phyloP scores from a whole-genome alignment of 2,329 filamentous ascomycete species.

The Claviceps sp. region DNA sequence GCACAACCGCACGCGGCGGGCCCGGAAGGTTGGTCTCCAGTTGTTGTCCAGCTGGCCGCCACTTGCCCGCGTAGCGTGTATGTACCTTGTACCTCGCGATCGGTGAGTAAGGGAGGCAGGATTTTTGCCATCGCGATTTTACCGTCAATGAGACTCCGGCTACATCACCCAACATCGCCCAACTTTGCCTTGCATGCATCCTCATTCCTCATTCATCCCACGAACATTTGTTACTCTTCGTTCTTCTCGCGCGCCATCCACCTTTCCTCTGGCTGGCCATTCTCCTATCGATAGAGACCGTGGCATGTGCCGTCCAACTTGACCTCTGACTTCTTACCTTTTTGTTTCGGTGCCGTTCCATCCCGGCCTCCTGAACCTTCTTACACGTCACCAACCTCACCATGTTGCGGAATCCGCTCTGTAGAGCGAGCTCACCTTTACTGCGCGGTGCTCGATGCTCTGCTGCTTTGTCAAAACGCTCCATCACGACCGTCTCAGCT shows the following conservation, averaged over 20 bases:
- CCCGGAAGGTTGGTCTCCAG: too few relatives aligned
- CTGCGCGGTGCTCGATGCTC: constrained; percentile 38
- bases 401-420: constrained; percentile 62
- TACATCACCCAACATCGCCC: neutral
- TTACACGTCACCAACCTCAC: constrained; percentile 17
- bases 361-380: constrained; percentile 4
- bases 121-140: constrained; percentile 5
- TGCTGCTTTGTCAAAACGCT: constrained; percentile 24
- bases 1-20: too few relatives aligned
- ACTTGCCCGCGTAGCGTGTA: neutral
- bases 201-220: constrained; percentile 4
- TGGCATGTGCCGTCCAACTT: constrained; percentile 17
- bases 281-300: constrained; percentile 18
- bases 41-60: neutral
- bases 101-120: neutral
- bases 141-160: neutral
- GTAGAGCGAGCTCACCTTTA: constrained; percentile 52
- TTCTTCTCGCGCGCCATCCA: neutral
- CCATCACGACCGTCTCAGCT: constrained; percentile 27
- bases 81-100: neutral
- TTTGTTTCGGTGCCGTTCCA: constrained; percentile 6
- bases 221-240: constrained; percentile 25
- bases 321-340: constrained; percentile 10
- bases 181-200: constrained; percentile 4
- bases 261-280: neutral